Evolutionary conservation across 352 stramenopile species (phyloP).

Genomic region (Pythium myriotylum): DNA sequence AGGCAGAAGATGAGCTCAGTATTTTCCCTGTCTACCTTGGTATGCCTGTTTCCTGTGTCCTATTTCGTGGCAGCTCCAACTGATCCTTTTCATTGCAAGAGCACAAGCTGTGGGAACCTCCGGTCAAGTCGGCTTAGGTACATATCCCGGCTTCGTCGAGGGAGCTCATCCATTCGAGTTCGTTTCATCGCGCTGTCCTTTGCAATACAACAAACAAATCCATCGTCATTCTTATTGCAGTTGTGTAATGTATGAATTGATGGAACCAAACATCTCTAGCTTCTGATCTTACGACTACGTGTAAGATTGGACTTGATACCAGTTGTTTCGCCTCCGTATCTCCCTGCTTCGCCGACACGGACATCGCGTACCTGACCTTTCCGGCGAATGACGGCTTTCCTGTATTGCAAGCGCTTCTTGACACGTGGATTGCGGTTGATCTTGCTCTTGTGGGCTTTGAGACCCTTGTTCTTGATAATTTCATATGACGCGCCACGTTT

Average conservation of each 20-base stretch:
- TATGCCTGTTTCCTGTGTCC: constrained; percentile 28
- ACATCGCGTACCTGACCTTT: constrained; percentile 97
- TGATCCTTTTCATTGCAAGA: constrained; percentile 36
- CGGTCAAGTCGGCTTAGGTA: constrained; percentile 46
- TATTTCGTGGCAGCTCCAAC: not conserved
- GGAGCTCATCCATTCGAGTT: no score
- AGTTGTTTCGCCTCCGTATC: constrained; percentile 88
- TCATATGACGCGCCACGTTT: constrained; percentile 92
- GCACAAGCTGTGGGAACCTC: constrained; percentile 87
- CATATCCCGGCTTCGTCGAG: not conserved
- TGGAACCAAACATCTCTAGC: constrained; percentile 36
- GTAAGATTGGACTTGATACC: constrained; percentile 91
- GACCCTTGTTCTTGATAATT: constrained; percentile 98
- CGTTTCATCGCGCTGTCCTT: no score
- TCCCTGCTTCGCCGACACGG: constrained; percentile 79
- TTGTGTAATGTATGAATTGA: no score
- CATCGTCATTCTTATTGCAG: not conserved
- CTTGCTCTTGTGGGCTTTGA: constrained; percentile 98
- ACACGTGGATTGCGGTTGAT: constrained; percentile 98
- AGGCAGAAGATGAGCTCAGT: constrained; percentile 85
- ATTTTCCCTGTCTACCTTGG: constrained; percentile 86
- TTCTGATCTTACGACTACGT: constrained; percentile 90
- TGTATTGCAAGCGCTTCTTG: constrained; percentile 98
- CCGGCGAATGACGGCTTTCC: constrained; percentile 96
- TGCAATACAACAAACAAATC: constrained; percentile 14